Percentiles rank a stretch among this genome's conserved stretches.
Evolutionary conservation across 768 basidiomycete genomes (phyloP).

Genomic region (Boletus subcaerulescens): DNA sequence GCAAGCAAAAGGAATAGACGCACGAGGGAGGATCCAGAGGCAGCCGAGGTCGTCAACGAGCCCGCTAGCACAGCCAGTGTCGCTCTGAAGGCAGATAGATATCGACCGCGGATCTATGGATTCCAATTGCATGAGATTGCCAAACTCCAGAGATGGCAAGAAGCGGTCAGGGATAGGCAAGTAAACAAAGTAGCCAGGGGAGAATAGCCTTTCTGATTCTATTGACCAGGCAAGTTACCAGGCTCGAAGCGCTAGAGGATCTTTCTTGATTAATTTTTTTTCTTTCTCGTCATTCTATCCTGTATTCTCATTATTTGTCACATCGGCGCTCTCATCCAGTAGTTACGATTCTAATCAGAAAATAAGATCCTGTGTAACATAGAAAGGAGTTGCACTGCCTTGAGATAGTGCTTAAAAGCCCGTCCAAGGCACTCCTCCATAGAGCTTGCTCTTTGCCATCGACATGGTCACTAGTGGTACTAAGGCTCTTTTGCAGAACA

Average conservation of each 20-base stretch:
- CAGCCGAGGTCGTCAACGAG: conserved; percentile 58
- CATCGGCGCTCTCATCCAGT: not conserved
- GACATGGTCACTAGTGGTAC: not conserved
- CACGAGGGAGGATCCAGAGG: conserved; percentile 51
- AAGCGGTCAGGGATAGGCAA: conserved; percentile 83
- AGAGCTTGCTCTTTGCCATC: not conserved
- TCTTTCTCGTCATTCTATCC: not conserved
- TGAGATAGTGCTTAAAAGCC: not conserved
- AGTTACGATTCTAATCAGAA: not conserved
- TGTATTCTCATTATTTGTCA: not conserved
- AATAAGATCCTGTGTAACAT: not conserved
- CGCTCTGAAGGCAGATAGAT: conserved; percentile 88
- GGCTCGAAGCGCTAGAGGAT: conserved; percentile 48
- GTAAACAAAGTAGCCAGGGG: not conserved
- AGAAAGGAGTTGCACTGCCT: not conserved
- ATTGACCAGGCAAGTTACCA: conserved; percentile 41
- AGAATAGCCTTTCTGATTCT: conserved; percentile 4
- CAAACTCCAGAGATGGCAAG: conserved; percentile 93
- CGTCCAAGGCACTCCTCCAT: too few relatives aligned
- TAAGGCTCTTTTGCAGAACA: not conserved
- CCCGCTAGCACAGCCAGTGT: conserved; percentile 73
- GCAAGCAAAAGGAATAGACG: conserved; percentile 41
- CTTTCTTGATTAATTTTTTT: conserved; percentile 18
- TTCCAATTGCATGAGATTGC: conserved; percentile 96
- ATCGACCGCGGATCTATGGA: conserved; percentile 92